Percentiles rank a stretch among this genome's conserved stretches.
These are phyloP conservation scores for Pyrenophora graminea DNA, from an alignment of 2,329 filamentous ascomycete genomes.

Conservation along the genomic window DNA sequence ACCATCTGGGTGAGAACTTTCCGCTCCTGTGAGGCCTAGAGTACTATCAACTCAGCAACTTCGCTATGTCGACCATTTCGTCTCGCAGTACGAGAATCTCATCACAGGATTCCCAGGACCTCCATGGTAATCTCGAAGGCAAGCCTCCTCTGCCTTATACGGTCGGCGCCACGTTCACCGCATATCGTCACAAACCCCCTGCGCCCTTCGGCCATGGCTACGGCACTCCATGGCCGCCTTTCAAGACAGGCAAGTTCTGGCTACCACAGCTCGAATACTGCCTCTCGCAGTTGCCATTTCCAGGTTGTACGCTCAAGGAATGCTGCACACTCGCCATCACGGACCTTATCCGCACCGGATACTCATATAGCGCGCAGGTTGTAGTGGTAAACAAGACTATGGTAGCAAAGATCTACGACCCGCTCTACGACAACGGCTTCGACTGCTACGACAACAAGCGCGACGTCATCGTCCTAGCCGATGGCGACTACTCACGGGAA, in stretches of 20 bases:
- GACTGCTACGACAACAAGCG: conserved; percentile 1
- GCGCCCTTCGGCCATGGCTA: conserved; percentile 7
- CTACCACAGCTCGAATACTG: conserved; percentile 7
- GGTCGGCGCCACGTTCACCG: conserved; percentile 3
- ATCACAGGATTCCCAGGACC: background rate
- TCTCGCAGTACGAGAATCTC: background rate
- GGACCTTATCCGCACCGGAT: background rate
- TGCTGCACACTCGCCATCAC: conserved; percentile 2
- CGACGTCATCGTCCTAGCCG: conserved; percentile 3
- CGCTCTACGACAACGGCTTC: conserved; percentile 3
- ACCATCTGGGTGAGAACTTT: no score
- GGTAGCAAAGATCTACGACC: conserved; percentile 15
- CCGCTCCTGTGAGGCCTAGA: no score
- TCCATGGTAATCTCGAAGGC: background rate
- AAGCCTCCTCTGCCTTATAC: conserved; percentile 7
- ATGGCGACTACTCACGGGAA: conserved; percentile 10
- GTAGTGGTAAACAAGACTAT: background rate
- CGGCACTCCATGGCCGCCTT: background rate
- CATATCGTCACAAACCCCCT: conserved; percentile 1
- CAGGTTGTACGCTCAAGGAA: background rate
- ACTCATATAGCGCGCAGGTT: conserved; percentile 4
- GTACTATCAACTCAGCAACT: background rate
- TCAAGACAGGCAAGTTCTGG: background rate
- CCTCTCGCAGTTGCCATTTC: background rate
- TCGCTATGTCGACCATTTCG: background rate